Base-by-base conservation (phyloP, 305 asterid genomes). In the Coffea humblotiana region DNA sequence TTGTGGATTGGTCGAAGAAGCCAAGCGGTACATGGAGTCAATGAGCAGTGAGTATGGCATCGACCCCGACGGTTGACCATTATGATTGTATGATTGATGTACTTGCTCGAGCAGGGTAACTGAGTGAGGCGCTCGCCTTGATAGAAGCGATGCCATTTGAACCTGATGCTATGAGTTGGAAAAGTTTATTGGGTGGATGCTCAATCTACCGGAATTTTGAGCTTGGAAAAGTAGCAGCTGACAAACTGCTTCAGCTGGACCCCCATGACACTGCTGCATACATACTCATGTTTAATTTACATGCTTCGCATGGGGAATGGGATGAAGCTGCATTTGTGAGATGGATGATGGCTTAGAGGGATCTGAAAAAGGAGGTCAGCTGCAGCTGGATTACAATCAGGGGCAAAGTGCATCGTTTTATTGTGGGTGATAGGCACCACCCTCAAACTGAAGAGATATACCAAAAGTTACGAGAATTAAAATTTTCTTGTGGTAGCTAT, bases 111-210 rank as follows among this genome's bases (percentile, higher is more conserved):
- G 91, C 91, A 47, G 95, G 93, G 64, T 35, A 73, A n/a, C 63
- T 89, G 45, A 77, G 60, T 8, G 84, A 91, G 79, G 95, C 95
- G 14, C 81, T 76, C 35, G 83, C 81, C 49, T 71, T 88, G 88
- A 86, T 88, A 74, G 77, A 82, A 14, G 71, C 84, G 7, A 86
- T 91, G 92, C 93, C 95, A 25, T 83, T 86, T 70, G 83, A 84
- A 70, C 86, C 93, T 9, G 90, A 88, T 64, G 86, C 89, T 35
- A 88, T 90, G 91, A 88, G 92, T 49, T 91, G 95, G 95, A 90
- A 90, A 81, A 87, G 91, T 72, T 79, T 91, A 47, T 65, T 91
- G 32, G 93, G 93, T 7, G 92, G 92, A 1, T 89, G 95, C 88
- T 84, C 83, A 58, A 90, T 89, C 29, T 91, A 89, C 80, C 48